phyloP scores from a whole-genome alignment of 163 green algal species.

The Chlamydomonas reinhardtii region DNA sequence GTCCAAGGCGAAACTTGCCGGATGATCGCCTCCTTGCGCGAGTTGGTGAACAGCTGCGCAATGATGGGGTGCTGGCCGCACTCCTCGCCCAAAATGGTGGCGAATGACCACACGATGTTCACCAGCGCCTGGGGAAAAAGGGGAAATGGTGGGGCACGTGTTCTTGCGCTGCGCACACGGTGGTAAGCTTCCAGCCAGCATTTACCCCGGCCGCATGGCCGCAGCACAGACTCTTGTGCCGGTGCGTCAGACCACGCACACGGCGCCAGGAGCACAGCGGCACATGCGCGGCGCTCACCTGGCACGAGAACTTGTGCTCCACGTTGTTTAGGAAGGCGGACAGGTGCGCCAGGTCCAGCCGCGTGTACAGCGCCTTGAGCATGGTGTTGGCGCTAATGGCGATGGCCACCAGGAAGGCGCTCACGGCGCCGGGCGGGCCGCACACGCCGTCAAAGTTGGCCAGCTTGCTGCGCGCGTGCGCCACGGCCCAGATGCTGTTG shows the following conservation, averaged over 20 bases:
- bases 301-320: conserved; percentile 59
- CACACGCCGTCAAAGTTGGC: conserved; percentile 63
- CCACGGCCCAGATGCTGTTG: conserved; percentile 74
- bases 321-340: conserved; percentile 50
- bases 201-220: too few species aligned
- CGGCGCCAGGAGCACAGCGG: too few species aligned
- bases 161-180: too few species aligned
- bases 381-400: conserved; percentile 44
- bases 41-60: conserved; percentile 57
- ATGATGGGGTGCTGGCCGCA: conserved; percentile 57
- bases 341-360: conserved; percentile 40
- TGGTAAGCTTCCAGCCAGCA: too few species aligned
- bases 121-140: conserved; percentile 74
- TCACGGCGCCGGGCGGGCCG: conserved; percentile 34
- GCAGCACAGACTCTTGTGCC: too few species aligned
- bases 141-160: too few species aligned
- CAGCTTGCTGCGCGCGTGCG: conserved; percentile 61
- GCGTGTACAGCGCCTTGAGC: conserved; percentile 50
- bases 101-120: conserved; percentile 73
- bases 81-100: conserved; percentile 64
- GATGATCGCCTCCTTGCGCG: conserved; percentile 60
- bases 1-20: too few species aligned
- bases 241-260: too few species aligned
- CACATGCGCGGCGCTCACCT: too few species aligned
- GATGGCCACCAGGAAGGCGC: conserved; percentile 58